Percentiles rank a stretch among this genome's conserved stretches.
These are phyloP conservation scores for Nissolia schottii DNA, from an alignment of 306 rosid species.

Conservation along the genomic window DNA sequence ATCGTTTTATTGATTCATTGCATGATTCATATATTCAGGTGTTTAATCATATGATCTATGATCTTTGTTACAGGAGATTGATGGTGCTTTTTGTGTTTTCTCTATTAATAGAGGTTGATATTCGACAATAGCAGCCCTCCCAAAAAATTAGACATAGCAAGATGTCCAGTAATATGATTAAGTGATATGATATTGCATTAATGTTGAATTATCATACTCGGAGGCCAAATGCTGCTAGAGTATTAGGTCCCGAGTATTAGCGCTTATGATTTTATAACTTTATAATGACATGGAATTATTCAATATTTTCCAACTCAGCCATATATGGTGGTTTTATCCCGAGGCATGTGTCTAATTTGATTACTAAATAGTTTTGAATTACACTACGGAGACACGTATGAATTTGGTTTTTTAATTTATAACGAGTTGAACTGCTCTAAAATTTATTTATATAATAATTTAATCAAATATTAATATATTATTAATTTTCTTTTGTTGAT, in stretches of 20 bases:
- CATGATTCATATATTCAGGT: neutral
- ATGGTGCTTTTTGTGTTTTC: neutral
- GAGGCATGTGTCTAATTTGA: neutral
- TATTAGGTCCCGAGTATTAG: too few relatives aligned
- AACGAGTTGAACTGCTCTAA: too few relatives aligned
- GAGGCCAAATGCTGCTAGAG: neutral
- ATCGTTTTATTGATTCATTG: conserved; percentile 12
- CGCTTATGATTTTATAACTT: neutral
- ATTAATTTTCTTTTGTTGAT: too few relatives aligned
- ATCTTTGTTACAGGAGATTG: neutral
- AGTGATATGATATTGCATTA: neutral
- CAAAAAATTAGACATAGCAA: neutral
- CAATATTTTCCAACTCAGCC: neutral
- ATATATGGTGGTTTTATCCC: neutral
- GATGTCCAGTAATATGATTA: neutral
- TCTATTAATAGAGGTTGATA: neutral
- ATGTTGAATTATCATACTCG: neutral
- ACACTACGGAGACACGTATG: neutral
- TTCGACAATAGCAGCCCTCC: neutral
- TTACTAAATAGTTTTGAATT: neutral
- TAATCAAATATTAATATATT: too few relatives aligned
- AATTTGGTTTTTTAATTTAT: too few relatives aligned
- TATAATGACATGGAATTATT: neutral
- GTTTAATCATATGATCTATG: neutral
- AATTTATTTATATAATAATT: too few relatives aligned